phyloP scores from a whole-genome alignment of 2,329 filamentous ascomycete genomes.

The Clonostachys sp. region DNA sequence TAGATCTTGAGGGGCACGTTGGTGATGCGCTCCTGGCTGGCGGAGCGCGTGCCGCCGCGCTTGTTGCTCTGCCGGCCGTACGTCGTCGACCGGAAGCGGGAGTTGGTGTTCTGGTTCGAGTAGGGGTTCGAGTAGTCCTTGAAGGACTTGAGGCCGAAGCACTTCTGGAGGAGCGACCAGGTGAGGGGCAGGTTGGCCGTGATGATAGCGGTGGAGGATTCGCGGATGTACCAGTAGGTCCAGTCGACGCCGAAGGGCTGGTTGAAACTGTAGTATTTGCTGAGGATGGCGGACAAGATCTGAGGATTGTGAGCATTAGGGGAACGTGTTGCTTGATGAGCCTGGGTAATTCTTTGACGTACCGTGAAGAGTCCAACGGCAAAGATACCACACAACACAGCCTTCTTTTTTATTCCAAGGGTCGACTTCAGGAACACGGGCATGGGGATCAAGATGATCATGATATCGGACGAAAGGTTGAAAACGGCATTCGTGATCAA shows the following conservation, averaged over 20 bases:
- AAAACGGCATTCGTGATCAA: slow-evolving; percentile 52
- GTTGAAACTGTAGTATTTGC: slow-evolving; percentile 35
- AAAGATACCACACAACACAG: slow-evolving; percentile 40
- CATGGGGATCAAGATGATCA: slow-evolving; percentile 52
- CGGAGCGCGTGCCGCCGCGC: not conserved
- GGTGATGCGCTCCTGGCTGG: slow-evolving; percentile 3
- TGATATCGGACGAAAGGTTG: slow-evolving; percentile 53
- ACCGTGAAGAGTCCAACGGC: slow-evolving; percentile 38
- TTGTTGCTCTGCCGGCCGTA: not conserved
- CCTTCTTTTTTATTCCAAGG: slow-evolving; percentile 43
- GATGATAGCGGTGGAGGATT: slow-evolving; percentile 39
- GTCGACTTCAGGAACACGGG: slow-evolving; percentile 43
- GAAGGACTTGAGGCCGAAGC: slow-evolving; percentile 23
- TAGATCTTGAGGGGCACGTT: slow-evolving; percentile 17
- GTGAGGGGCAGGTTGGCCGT: slow-evolving; percentile 35
- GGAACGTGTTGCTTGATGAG: not conserved
- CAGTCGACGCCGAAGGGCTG: slow-evolving; percentile 29
- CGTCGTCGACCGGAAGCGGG: slow-evolving; percentile 1
- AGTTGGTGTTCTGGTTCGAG: not conserved
- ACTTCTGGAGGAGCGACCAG: slow-evolving; percentile 33
- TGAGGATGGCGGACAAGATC: slow-evolving; percentile 45
- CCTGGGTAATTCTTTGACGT: slow-evolving; percentile 1
- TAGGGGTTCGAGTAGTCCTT: slow-evolving; percentile 8
- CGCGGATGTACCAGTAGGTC: slow-evolving; percentile 40
- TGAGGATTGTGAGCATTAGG: slow-evolving; percentile 7